A percentile compares a stretch with the other conserved stretches of the same genome.
Conservation (phyloP, 2,329 filamentous ascomycete species). For the Botryotinia convoluta region DNA sequence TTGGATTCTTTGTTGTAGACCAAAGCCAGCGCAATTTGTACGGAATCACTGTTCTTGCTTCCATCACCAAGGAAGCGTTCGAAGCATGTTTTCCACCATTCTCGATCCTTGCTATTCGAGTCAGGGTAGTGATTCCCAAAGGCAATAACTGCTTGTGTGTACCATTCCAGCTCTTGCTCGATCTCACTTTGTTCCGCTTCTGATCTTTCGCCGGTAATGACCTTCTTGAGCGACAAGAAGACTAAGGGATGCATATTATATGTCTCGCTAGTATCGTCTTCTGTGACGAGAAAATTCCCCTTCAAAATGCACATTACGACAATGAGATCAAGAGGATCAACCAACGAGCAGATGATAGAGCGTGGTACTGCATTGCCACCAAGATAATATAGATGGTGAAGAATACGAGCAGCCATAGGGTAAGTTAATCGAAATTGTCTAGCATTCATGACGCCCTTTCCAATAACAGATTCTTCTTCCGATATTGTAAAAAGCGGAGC, state of each 20-base stretch:
- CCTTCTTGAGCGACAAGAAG: conserved; percentile 27
- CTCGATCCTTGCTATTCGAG: conserved; percentile 24
- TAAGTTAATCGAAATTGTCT: conserved; percentile 26
- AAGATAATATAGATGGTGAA: conserved; percentile 31
- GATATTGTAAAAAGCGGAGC: conserved; percentile 25
- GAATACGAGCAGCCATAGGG: conserved; percentile 21
- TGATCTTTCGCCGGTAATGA: conserved; percentile 21
- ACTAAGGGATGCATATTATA: conserved; percentile 31
- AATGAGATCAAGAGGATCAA: conserved; percentile 31
- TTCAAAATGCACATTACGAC: conserved; percentile 29
- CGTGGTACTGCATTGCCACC: conserved; percentile 29
- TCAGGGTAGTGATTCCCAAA: conserved; percentile 32
- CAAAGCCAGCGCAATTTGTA: conserved; percentile 26
- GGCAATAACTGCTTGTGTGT: conserved; percentile 27
- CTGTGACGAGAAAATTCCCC: conserved; percentile 27
- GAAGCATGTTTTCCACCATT: conserved; percentile 33
- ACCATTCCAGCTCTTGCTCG: conserved; percentile 30
- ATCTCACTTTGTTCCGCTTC: conserved; percentile 23
- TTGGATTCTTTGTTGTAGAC: conserved; percentile 31
- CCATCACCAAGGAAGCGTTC: conserved; percentile 27
- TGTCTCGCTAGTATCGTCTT: conserved; percentile 25
- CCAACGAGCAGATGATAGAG: conserved; percentile 25
- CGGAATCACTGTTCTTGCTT: conserved; percentile 25
- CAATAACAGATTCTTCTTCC: conserved; percentile 28
- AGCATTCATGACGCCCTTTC: conserved; percentile 28